A percentile compares a stretch with the other conserved stretches of the same genome.
phyloP scores from a whole-genome alignment of 1,284 basidiomycete species.

The Ganoderma multipileum region DNA sequence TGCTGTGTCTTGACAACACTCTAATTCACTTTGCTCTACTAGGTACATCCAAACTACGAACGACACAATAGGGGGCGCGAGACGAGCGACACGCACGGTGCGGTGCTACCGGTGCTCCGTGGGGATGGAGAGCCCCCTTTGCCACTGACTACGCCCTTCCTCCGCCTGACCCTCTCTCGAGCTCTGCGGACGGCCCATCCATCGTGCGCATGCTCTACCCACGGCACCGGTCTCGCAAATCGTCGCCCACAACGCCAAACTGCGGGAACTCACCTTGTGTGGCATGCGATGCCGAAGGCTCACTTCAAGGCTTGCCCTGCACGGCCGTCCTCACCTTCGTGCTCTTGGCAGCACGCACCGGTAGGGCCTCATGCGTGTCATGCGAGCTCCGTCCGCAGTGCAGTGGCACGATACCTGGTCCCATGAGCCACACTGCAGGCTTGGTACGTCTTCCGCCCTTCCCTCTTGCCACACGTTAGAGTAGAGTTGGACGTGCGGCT shows the following conservation, averaged over 20 bases:
- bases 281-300: neutral
- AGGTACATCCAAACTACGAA: neutral
- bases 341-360: neutral
- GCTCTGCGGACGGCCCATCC: neutral
- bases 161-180: neutral
- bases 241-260: constrained; percentile 16
- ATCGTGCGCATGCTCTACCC: neutral
- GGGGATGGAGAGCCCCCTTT: neutral
- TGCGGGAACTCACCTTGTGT: constrained; percentile 8
- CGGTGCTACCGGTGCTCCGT: neutral
- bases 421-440: neutral
- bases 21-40: neutral
- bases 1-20: neutral
- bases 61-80: neutral
- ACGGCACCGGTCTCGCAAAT: constrained; percentile 1
- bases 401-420: neutral
- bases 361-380: neutral
- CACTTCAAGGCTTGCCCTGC: neutral
- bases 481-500: neutral
- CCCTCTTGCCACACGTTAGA: neutral
- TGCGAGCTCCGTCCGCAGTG: neutral
- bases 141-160: neutral
- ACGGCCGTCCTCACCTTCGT: neutral
- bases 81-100: neutral
- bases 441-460: neutral